A percentile compares a stretch with the other conserved stretches of the same genome.
Conservation (phyloP, 208 protist species). For the Histomonas meleagridis region DNA sequence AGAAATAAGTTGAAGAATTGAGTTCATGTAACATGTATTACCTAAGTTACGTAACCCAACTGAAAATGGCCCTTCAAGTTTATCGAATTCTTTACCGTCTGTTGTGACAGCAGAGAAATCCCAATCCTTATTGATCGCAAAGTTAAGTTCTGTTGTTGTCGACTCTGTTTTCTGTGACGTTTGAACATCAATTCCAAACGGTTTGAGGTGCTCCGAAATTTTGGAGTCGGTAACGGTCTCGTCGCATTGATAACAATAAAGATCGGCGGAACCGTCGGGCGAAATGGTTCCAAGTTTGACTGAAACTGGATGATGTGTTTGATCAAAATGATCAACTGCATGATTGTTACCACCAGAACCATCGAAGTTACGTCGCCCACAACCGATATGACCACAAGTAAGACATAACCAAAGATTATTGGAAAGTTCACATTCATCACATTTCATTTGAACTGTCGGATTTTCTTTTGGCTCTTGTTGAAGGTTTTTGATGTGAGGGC, state of each 20-base stretch:
- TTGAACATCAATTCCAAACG: slow-evolving; percentile 80
- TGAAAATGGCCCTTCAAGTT: slow-evolving; percentile 73
- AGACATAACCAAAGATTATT: slow-evolving; percentile 84
- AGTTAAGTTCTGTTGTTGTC: slow-evolving; percentile 80
- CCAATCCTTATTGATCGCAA: slow-evolving; percentile 79
- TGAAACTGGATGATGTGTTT: slow-evolving; percentile 66
- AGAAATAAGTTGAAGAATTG: neutral
- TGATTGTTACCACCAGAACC: slow-evolving; percentile 79
- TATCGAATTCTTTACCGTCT: slow-evolving; percentile 45
- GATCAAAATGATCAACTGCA: slow-evolving; percentile 71
- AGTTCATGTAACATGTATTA: slow-evolving; percentile 62
- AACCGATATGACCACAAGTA: slow-evolving; percentile 72
- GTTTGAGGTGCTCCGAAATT: slow-evolving; percentile 72
- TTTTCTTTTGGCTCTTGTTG: slow-evolving; percentile 36
- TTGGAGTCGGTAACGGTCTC: slow-evolving; percentile 76
- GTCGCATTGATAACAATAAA: slow-evolving; percentile 77
- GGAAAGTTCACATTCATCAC: slow-evolving; percentile 61
- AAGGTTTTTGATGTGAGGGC: slow-evolving; percentile 38
- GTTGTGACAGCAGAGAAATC: slow-evolving; percentile 75
- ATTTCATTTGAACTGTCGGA: slow-evolving; percentile 35
- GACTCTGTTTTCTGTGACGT: slow-evolving; percentile 63
- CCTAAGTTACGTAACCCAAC: slow-evolving; percentile 82
- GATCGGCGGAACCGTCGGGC: slow-evolving; percentile 57
- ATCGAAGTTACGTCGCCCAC: slow-evolving; percentile 63
- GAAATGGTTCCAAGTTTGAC: slow-evolving; percentile 89